A percentile compares a stretch with the other conserved stretches of the same genome.
These are phyloP conservation scores for Myxozyma sirexii DNA, from an alignment of 805 yeast genomes.

Conservation along the genomic window DNA sequence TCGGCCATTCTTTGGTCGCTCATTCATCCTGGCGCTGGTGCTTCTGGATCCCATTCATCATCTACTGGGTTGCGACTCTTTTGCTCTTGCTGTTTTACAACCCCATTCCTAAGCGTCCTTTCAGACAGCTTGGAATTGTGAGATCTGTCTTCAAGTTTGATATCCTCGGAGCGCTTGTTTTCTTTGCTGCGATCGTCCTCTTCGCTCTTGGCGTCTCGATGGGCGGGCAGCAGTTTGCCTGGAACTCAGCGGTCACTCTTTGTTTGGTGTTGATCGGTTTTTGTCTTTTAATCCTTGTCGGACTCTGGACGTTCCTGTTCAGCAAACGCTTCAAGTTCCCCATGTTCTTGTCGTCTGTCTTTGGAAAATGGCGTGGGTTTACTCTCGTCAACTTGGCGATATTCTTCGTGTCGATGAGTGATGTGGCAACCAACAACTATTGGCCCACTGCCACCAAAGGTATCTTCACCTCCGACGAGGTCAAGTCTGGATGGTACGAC, in stretches of 20 bases:
- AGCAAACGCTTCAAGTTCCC: constrained; percentile 6
- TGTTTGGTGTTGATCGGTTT: constrained; percentile 7
- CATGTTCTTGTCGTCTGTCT: constrained; percentile 4
- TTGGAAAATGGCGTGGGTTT: constrained; percentile 7
- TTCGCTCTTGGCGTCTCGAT: constrained; percentile 8
- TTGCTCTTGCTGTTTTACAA: constrained; percentile 1
- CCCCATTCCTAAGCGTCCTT: constrained; percentile 14
- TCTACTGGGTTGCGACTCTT: constrained; percentile 1
- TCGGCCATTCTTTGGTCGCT: background rate
- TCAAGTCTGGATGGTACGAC: constrained; percentile 4
- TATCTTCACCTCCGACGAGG: background rate
- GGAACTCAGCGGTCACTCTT: constrained; percentile 8
- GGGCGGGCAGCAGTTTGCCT: constrained; percentile 14
- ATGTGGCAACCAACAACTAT: constrained; percentile 8
- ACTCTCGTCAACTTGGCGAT: background rate
- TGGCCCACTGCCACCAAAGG: constrained; percentile 9
- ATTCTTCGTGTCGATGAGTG: constrained; percentile 11
- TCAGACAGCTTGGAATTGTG: constrained; percentile 4
- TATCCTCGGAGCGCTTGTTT: background rate
- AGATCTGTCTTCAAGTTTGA: constrained; percentile 9
- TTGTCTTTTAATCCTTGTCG: constrained; percentile 2
- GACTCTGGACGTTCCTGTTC: constrained; percentile 7
- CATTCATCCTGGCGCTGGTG: constrained; percentile 3
- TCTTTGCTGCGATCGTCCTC: constrained; percentile 4
- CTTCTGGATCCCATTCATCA: constrained; percentile 9